Base-by-base conservation (phyloP, 2,329 filamentous ascomycete genomes). In the Penicillium paneum region DNA sequence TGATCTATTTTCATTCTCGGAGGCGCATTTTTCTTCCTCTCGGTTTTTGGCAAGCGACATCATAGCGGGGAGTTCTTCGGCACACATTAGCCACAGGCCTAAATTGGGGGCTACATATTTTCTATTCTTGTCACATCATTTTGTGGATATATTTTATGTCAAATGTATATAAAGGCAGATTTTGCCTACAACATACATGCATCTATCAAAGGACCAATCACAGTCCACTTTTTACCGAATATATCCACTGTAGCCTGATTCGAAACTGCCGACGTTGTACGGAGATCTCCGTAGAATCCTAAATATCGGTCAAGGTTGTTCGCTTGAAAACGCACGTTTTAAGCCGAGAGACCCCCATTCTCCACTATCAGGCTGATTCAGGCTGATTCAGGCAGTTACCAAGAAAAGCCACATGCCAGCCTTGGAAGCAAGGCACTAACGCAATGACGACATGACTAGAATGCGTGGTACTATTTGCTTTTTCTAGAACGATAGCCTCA, bases 21-120 rank as follows among this genome's bases (percentile, higher is more conserved):
- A 8, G 26, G 42, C 34, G 35, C 5, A 8, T 48, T 17, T 35
- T 24, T 32, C 26, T 26, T 32, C 12, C 10, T 24, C 7, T 35
- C 7, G 15, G 11, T 11, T 42, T 32, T 34, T 19, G 19, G 26
- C 32, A 28, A 44, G 38, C 19, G 39, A 28, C 31, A n/a, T 49
- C 13, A 15, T 31, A 54, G 51, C 52, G 52, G 44, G 52, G 52
- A 36, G 52, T 54, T 54, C 12, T 49, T 43, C n/a, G 15, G 46
- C 24, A 39, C n/a, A 32, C 8, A 48, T 40, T 26, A 24, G 17
- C 29, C 47, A 21, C 21, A 53, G 17, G 12, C 26, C 24, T 34
- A 15, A 13, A 24, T 15, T 24, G 8, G 29, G 15, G 13, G 29
- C 3, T 19, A 41, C 11, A 12, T 39, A 1, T 11, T 32, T 47